Percentiles rank a stretch among this genome's conserved stretches.
phyloP scores from a whole-genome alignment of 1,284 basidiomycete species.

The Moesziomyces parantarcticus region DNA sequence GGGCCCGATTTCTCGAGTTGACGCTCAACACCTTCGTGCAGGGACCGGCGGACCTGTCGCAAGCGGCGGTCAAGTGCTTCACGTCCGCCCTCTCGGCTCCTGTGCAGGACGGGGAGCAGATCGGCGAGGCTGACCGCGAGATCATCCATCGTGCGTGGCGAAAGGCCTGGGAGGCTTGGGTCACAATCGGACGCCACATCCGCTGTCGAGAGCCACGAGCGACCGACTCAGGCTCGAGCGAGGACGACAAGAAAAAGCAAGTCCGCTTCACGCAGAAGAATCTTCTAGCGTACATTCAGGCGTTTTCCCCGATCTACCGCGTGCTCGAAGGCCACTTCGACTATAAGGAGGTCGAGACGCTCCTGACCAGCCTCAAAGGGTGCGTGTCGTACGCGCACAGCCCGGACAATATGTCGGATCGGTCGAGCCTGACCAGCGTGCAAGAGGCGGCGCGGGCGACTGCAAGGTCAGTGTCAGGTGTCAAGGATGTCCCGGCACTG shows the following conservation, averaged over 20 bases:
- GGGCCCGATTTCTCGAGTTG: constrained; percentile 71
- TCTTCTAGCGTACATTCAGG: constrained; percentile 81
- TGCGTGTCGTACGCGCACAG: constrained; percentile 83
- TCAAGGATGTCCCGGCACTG: constrained; percentile 76
- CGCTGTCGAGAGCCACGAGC: constrained; percentile 5
- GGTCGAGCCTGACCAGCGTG: constrained; percentile 83
- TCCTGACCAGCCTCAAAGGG: constrained; percentile 83
- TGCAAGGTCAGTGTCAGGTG: constrained; percentile 73
- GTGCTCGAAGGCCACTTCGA: constrained; percentile 61
- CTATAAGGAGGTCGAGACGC: constrained; percentile 74
- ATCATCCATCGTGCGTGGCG: constrained; percentile 28
- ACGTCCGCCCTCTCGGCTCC: constrained; percentile 69
- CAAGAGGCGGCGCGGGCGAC: constrained; percentile 79
- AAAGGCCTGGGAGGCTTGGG: constrained; percentile 33
- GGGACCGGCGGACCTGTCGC: constrained; percentile 47
- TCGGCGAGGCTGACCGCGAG: constrained; percentile 2
- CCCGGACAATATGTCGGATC: constrained; percentile 85
- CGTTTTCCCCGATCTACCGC: constrained; percentile 71
- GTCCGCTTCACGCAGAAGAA: constrained; percentile 85
- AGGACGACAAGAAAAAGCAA: constrained; percentile 6
- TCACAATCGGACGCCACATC: constrained; percentile 23
- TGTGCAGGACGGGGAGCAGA: constrained; percentile 10
- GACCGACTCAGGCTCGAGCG: not conserved
- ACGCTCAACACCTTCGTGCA: constrained; percentile 65
- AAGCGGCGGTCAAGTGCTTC: constrained; percentile 66